Evolutionary conservation across 2,329 filamentous ascomycete species (phyloP).

Genomic region (Neopestalotiopsis sp.): DNA sequence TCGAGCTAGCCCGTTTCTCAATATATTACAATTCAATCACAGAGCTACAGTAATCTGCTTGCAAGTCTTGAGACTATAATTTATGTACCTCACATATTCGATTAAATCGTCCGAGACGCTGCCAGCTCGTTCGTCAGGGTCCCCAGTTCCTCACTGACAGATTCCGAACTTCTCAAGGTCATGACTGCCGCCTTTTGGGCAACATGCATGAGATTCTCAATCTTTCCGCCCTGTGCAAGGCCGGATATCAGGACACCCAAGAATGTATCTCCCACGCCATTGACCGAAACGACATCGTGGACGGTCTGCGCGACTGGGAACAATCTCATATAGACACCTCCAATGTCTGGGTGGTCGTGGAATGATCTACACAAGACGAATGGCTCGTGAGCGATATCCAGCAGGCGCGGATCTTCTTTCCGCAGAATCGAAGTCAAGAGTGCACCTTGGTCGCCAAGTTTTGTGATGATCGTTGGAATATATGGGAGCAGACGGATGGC

Average conservation of each 20-base stretch:
- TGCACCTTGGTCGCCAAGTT: conserved; percentile 78
- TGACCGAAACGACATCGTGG: conserved; percentile 81
- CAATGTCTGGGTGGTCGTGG: conserved; percentile 57
- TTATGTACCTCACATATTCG: neutral
- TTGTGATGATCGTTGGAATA: conserved; percentile 83
- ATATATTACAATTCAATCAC: too few relatives aligned
- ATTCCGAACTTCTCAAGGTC: conserved; percentile 76
- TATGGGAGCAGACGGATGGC: conserved; percentile 85
- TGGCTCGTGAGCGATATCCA: conserved; percentile 62
- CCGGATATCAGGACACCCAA: conserved; percentile 83
- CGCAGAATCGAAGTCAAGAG: conserved; percentile 75
- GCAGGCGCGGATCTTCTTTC: conserved; percentile 70
- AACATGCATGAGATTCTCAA: conserved; percentile 71
- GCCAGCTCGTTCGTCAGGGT: conserved; percentile 48
- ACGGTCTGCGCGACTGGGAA: conserved; percentile 73
- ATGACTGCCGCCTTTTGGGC: conserved; percentile 83
- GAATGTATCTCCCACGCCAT: conserved; percentile 94
- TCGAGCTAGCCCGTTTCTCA: too few relatives aligned
- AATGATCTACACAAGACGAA: conserved; percentile 73
- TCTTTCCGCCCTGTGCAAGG: conserved; percentile 62
- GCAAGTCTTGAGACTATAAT: neutral
- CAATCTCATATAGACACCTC: conserved; percentile 82
- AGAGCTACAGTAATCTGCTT: too few relatives aligned
- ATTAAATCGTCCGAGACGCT: conserved; percentile 20
- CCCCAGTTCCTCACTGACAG: conserved; percentile 67